These are phyloP conservation scores for Cryptosporidium viatorum DNA, from an alignment of 169 alveolate species.

Conservation along the genomic window DNA sequence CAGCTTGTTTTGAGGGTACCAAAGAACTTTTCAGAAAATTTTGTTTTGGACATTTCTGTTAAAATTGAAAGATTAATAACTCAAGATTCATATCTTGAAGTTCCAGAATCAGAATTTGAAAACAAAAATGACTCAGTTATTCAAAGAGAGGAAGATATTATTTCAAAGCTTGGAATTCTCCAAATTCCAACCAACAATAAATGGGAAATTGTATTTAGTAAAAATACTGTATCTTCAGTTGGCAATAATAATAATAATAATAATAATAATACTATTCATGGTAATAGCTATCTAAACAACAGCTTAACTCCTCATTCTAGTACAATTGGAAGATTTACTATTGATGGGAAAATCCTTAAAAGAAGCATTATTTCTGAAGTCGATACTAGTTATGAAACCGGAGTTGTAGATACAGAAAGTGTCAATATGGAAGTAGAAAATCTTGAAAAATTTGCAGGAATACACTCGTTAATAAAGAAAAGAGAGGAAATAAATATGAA, in stretches of 20 bases:
- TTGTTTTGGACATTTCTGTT: conserved; percentile 2
- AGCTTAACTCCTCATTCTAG: neutral
- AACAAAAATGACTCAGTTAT: neutral
- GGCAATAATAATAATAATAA: neutral
- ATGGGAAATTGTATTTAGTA: conserved; percentile 2
- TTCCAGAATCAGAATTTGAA: neutral
- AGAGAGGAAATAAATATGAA: neutral
- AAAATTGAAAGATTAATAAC: neutral
- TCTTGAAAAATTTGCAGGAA: neutral
- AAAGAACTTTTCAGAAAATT: neutral
- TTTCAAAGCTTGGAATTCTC: conserved; percentile 11
- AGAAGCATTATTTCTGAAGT: neutral
- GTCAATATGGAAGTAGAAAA: neutral
- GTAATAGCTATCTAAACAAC: neutral
- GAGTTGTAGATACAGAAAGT: neutral
- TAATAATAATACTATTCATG: neutral
- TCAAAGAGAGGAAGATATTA: neutral
- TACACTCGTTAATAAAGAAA: neutral
- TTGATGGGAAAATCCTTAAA: neutral
- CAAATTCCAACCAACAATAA: neutral
- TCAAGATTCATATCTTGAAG: neutral
- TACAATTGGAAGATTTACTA: neutral
- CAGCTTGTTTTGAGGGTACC: conserved; percentile 38
- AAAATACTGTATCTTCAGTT: neutral
- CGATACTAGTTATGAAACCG: neutral